Conservation (phyloP, 2,329 filamentous ascomycete genomes). For the Apiospora rasikravindrae region DNA sequence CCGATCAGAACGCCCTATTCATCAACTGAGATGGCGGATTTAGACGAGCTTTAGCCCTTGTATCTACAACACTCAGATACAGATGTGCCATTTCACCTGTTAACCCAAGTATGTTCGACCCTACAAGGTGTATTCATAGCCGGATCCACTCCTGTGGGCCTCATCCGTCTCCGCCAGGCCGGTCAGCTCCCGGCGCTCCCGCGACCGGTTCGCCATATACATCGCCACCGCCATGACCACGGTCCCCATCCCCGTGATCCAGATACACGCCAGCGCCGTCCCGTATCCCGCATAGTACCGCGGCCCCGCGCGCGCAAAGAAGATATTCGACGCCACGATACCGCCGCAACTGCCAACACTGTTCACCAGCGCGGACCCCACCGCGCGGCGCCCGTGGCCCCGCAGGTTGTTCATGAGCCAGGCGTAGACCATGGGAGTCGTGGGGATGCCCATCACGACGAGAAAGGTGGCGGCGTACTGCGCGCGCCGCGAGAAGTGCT, state of each 20-base stretch:
- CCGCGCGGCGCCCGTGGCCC: conserved; percentile 34
- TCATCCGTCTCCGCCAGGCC: background rate
- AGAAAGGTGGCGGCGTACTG: conserved; percentile 26
- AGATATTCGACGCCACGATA: conserved; percentile 47
- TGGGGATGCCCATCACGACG: conserved; percentile 37
- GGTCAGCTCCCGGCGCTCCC: background rate
- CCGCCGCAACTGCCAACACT: conserved; percentile 41
- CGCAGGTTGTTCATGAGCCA: conserved; percentile 39
- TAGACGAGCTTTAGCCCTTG: background rate
- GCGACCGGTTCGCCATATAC: background rate
- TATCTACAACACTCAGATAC: background rate
- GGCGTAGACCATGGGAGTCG: conserved; percentile 35
- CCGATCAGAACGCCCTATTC: background rate
- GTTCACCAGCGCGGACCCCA: conserved; percentile 37
- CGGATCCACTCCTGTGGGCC: background rate
- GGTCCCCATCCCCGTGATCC: background rate
- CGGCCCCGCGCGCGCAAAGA: conserved; percentile 40
- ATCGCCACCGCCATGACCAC: background rate
- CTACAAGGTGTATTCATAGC: background rate
- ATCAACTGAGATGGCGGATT: background rate
- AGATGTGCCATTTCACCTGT: background rate
- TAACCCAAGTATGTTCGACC: background rate
- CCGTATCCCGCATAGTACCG: conserved; percentile 44
- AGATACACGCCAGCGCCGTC: background rate
- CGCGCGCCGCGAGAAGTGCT: background rate